Percentiles rank a stretch among this genome's conserved stretches.
These are phyloP conservation scores for Exophiala alcalophila DNA, from an alignment of 2,329 filamentous ascomycete genomes.

Conservation along the genomic window DNA sequence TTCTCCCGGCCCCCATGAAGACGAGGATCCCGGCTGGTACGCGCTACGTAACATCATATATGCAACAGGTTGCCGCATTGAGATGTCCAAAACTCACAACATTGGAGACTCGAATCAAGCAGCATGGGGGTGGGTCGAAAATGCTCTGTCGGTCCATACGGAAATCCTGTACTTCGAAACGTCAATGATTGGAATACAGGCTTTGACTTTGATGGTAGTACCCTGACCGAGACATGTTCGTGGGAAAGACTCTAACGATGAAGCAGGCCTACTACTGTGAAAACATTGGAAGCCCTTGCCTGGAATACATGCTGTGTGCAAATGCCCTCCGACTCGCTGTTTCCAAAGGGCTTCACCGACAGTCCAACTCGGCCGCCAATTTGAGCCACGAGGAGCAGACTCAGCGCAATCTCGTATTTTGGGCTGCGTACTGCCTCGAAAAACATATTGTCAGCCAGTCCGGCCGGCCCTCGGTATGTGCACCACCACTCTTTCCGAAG, in stretches of 20 bases:
- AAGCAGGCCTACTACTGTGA: constrained; percentile 17
- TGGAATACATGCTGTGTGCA: constrained; percentile 14
- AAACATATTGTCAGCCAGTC: constrained; percentile 16
- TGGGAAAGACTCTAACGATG: too few relatives aligned
- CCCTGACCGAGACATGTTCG: too few relatives aligned
- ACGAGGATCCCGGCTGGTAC: constrained; percentile 13
- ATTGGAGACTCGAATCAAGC: constrained; percentile 1
- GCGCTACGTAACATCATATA: constrained; percentile 15
- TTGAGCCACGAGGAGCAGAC: constrained; percentile 6
- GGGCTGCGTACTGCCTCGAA: constrained; percentile 18
- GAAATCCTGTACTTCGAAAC: constrained; percentile 7
- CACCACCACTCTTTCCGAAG: too few relatives aligned
- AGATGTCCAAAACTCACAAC: constrained; percentile 5
- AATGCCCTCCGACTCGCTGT: constrained; percentile 13
- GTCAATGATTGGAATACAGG: constrained; percentile 13
- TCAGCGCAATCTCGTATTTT: constrained; percentile 15
- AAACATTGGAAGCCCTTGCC: constrained; percentile 6
- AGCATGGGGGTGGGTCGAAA: constrained; percentile 11
- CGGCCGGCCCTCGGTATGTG: constrained; percentile 15
- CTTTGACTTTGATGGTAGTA: constrained; percentile 16
- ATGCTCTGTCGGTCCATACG: constrained; percentile 16
- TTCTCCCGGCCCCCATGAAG: neutral
- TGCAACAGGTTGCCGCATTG: constrained; percentile 13
- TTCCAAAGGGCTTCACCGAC: constrained; percentile 16
- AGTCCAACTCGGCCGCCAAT: constrained; percentile 7